Evolutionary conservation across 202 grass and related monocot species (phyloP).

Genomic region (Hordeum pubiflorum): DNA sequence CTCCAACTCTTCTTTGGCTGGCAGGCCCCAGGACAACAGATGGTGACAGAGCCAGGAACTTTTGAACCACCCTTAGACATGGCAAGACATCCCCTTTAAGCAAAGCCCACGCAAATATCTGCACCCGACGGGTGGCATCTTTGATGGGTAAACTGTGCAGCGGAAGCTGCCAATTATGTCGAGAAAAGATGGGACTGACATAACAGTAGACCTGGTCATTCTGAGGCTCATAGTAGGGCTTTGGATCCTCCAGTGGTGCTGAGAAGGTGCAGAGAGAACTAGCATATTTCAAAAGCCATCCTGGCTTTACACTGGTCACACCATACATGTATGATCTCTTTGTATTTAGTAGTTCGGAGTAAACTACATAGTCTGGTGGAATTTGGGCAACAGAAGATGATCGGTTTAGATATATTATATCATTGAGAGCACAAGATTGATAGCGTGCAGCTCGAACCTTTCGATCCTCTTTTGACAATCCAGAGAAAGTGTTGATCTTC

Average conservation of each 20-base stretch:
- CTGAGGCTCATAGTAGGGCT: slow-evolving; percentile 70
- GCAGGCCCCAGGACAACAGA: slow-evolving; percentile 48
- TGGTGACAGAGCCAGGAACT: slow-evolving; percentile 55
- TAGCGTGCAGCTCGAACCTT: slow-evolving; percentile 54
- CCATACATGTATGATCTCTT: slow-evolving; percentile 67
- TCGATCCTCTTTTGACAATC: slow-evolving; percentile 43
- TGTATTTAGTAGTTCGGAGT: slow-evolving; percentile 81
- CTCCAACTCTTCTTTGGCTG: slow-evolving; percentile 61
- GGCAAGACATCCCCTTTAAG: slow-evolving; percentile 88
- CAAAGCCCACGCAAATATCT: slow-evolving; percentile 73
- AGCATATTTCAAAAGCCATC: slow-evolving; percentile 89
- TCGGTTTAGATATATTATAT: slow-evolving; percentile 56
- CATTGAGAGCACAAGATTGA: slow-evolving; percentile 49
- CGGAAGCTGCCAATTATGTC: slow-evolving; percentile 80
- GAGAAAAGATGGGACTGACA: slow-evolving; percentile 67
- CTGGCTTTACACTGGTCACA: slow-evolving; percentile 67
- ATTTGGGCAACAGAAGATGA: slow-evolving; percentile 54
- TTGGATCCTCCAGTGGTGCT: slow-evolving; percentile 63
- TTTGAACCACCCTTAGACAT: slow-evolving; percentile 59
- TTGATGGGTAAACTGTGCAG: slow-evolving; percentile 58
- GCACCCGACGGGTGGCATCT: slow-evolving; percentile 40
- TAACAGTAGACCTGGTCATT: slow-evolving; percentile 75
- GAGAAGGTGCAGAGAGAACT: slow-evolving; percentile 89
- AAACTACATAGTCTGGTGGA: slow-evolving; percentile 60
- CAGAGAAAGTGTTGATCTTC: slow-evolving; percentile 37